These are phyloP conservation scores for Pontederia paniculata DNA, from an alignment of 176 grass and related monocot species.

Conservation along the genomic window DNA sequence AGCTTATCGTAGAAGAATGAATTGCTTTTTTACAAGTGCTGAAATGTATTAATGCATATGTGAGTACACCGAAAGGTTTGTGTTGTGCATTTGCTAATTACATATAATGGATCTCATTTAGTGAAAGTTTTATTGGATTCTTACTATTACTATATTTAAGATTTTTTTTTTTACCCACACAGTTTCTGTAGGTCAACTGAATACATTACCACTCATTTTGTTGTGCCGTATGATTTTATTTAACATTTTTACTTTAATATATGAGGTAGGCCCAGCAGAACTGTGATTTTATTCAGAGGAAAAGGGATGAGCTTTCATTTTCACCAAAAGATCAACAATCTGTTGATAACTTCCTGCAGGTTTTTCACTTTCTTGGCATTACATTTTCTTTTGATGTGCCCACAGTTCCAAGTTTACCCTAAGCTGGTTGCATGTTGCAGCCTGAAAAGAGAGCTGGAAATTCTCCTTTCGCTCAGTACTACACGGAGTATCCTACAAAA, in stretches of 20 bases:
- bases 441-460: conserved; percentile 29
- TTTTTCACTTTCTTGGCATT: conserved; percentile 18
- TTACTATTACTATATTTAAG: too few relatives aligned
- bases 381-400: background rate
- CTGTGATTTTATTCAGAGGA: conserved; percentile 56
- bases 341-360: conserved; percentile 63
- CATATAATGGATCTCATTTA: too few relatives aligned
- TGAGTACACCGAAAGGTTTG: too few relatives aligned
- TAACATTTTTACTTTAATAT: background rate
- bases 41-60: too few relatives aligned
- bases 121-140: too few relatives aligned
- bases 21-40: too few relatives aligned
- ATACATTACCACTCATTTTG: too few relatives aligned
- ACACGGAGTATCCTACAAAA: conserved; percentile 39
- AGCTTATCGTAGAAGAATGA: too few relatives aligned
- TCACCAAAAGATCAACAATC: conserved; percentile 67
- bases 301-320: conserved; percentile 61
- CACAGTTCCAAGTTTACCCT: background rate
- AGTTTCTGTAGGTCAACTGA: too few relatives aligned
- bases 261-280: conserved; percentile 49
- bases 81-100: too few relatives aligned
- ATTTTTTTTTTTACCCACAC: too few relatives aligned
- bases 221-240: background rate
- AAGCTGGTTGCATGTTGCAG: conserved; percentile 23
- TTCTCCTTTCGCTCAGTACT: conserved; percentile 46